Conservation (phyloP, 73 alveolate species). For the Halteria grandinella region DNA sequence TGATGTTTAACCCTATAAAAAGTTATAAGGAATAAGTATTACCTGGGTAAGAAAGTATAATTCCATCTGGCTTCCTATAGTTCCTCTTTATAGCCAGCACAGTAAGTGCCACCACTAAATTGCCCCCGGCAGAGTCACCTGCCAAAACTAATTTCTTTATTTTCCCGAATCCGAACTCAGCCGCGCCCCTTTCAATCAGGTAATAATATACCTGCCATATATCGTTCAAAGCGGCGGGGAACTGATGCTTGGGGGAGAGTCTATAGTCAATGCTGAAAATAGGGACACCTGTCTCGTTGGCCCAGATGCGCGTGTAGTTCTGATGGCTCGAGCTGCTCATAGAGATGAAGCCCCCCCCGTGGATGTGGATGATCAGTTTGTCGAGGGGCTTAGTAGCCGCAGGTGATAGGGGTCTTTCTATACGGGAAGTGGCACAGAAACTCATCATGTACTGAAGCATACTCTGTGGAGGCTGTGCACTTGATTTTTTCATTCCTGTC, state of each 20-base stretch:
- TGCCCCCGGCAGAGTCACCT: slow-evolving; percentile 99
- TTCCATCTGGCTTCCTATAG: slow-evolving; percentile 90
- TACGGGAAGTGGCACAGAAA: no score
- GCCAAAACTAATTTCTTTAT: slow-evolving; percentile 78
- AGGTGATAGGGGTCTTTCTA: no score
- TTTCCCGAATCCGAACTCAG: slow-evolving; percentile 65
- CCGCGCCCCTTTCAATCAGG: slow-evolving; percentile 65
- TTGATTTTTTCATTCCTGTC: no score
- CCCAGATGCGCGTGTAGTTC: slow-evolving; percentile 82
- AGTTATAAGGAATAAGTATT: not conserved
- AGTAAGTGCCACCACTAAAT: slow-evolving; percentile 84
- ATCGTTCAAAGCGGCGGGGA: slow-evolving; percentile 88
- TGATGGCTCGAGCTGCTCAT: slow-evolving; percentile 78
- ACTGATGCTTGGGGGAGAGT: slow-evolving; percentile 79
- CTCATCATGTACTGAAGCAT: no score
- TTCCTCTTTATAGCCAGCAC: slow-evolving; percentile 79
- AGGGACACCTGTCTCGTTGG: slow-evolving; percentile 62
- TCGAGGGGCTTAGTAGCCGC: slow-evolving; percentile 63
- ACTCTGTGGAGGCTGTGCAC: no score
- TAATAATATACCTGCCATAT: slow-evolving; percentile 88
- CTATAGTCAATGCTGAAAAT: slow-evolving; percentile 86
- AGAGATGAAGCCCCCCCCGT: slow-evolving; percentile 95
- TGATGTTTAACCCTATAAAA: slow-evolving; percentile 77
- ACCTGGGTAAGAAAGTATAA: slow-evolving; percentile 90
- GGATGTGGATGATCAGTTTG: slow-evolving; percentile 70